Evolutionary conservation across 805 yeast species (phyloP).

Genomic region (Nakazawaea wickerhamii): DNA sequence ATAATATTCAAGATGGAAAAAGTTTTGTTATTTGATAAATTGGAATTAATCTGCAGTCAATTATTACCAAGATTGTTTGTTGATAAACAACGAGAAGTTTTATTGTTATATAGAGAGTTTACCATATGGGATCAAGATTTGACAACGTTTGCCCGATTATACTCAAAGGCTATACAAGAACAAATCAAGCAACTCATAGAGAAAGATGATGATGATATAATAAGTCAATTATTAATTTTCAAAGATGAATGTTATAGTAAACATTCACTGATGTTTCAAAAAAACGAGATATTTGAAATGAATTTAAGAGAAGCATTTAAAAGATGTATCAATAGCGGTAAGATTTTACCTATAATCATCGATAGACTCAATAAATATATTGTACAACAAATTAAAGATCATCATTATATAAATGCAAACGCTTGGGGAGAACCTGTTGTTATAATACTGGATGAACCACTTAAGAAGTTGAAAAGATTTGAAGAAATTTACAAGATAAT

Average conservation of each 20-base stretch:
- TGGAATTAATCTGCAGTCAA: conserved; percentile 18
- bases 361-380: conserved; percentile 13
- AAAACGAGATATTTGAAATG: conserved; percentile 23
- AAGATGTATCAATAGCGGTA: conserved; percentile 18
- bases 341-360: conserved; percentile 30
- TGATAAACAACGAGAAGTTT: conserved; percentile 16
- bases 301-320: conserved; percentile 28
- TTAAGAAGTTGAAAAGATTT: conserved; percentile 14
- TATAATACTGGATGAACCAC: no score
- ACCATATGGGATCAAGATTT: conserved; percentile 1
- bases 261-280: conserved; percentile 14
- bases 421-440: no score
- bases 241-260: conserved; percentile 16
- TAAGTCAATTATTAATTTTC: conserved; percentile 15
- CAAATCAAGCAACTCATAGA: conserved; percentile 13
- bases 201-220: conserved; percentile 6
- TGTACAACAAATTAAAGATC: conserved; percentile 16
- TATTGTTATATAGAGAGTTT: conserved; percentile 14
- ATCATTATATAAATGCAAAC: conserved; percentile 18
- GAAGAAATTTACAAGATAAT: conserved; percentile 27
- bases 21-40: conserved; percentile 26
- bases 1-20: conserved; percentile 25
- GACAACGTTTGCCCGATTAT: background rate
- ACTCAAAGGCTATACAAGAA: background rate
- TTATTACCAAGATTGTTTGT: conserved; percentile 21